phyloP scores from a whole-genome alignment of 768 basidiomycete genomes.

The Zangia roseola region DNA sequence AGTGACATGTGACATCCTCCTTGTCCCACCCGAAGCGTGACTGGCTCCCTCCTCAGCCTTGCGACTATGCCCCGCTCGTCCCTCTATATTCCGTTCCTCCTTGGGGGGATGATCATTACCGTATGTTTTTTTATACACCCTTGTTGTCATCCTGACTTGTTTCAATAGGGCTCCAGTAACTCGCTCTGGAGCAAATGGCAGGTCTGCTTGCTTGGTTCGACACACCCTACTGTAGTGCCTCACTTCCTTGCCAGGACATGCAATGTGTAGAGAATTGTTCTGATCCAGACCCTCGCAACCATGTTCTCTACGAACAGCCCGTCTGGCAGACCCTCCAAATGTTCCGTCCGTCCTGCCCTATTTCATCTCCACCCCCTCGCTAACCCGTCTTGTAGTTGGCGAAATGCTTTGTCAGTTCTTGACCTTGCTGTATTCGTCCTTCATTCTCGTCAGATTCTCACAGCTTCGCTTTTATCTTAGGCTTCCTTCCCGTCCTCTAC shows the following conservation, averaged over 20 bases:
- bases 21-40: slow-evolving; percentile 4
- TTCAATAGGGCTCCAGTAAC: slow-evolving; percentile 67
- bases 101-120: slow-evolving; percentile 91
- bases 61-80: slow-evolving; percentile 57
- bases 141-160: neutral
- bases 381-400: slow-evolving; percentile 64
- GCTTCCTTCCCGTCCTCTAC: slow-evolving; percentile 83
- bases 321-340: slow-evolving; percentile 92
- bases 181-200: slow-evolving; percentile 85
- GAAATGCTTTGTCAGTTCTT: slow-evolving; percentile 84
- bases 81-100: slow-evolving; percentile 72
- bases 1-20: slow-evolving; percentile 19
- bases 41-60: neutral
- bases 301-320: slow-evolving; percentile 88
- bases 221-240: neutral
- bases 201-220: slow-evolving; percentile 37
- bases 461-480: slow-evolving; percentile 38
- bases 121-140: slow-evolving; percentile 35
- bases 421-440: slow-evolving; percentile 9
- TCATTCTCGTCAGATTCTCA: slow-evolving; percentile 17
- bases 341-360: slow-evolving; percentile 61
- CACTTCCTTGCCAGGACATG: slow-evolving; percentile 66
- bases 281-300: slow-evolving; percentile 55
- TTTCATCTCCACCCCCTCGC: slow-evolving; percentile 6
- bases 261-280: slow-evolving; percentile 96